Base-by-base conservation (phyloP, 2,329 filamentous ascomycete species). In the Colletotrichum somersetense region DNA sequence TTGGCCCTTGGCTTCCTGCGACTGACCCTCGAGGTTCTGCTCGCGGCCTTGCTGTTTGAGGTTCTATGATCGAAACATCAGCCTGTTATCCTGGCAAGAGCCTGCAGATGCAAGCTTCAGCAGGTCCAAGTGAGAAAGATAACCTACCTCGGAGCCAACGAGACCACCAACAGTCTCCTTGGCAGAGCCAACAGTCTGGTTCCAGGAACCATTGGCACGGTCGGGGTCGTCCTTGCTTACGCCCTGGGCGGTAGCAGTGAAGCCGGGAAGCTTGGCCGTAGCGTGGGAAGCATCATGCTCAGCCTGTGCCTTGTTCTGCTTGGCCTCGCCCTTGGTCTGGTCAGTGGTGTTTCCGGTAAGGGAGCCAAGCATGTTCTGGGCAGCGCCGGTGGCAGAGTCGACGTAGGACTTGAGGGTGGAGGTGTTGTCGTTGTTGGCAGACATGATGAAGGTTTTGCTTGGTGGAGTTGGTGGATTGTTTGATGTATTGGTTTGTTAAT, bases 121-220 rank as follows among this genome's bases (percentile, higher is more conserved):
- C 10, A 16, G 3, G 10, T 4, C 23, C 18, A 14, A 56, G 10
- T 42, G 6, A 16, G 2, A 10, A 33, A 2, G 14, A 18, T 53
- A 58, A 14, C 83, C 75, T 79, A 89, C 88, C 83, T 96, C 92
- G 74, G 89, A 91, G 72, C 95, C 96, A 35, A 96, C 75, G 6
- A 96, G 77, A 23, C 91, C 91, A 70, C 96, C 96, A 1, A 96
- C 74, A 5, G 91, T 85, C 80, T 98, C 94, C 86, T 98, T 98
- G 55, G 91, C 91, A 1, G 92, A 89, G 64, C 95, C 96, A n/a
- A 95, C 79, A 6, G 94, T 97, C 84, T 98, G 95, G 85, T 97
- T 94, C 91, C 92, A 97, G 23, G 88, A 87, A 55, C 96, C 95
- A 23, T 89, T 80, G 30, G 87, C 84, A 75, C 95, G 93, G 80